Base-by-base conservation (phyloP, 2,329 filamentous ascomycete species). In the Chaetomium sp. region DNA sequence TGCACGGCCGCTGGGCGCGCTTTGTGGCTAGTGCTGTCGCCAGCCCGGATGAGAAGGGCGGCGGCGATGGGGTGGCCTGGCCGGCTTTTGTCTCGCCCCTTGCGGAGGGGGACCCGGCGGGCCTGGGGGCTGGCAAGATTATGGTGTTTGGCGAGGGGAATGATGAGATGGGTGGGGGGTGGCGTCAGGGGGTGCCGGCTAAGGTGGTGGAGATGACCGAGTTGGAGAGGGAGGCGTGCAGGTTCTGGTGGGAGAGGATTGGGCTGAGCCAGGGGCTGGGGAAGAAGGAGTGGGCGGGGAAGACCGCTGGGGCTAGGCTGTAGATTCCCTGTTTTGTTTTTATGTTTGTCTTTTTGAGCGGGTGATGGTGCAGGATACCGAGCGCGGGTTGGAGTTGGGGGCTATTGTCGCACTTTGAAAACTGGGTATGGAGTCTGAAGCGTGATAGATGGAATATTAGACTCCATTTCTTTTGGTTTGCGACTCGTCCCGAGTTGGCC, bases 91-190 rank as follows among this genome's bases (percentile, higher is more conserved):
- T 72, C 35, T 79, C 78, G 47, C 79, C 80, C 0, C 78, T 82
- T 56, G 57, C 57, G 16, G 25, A 25, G 16, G 33, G 23, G 16
- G 31, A n/a, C n/a, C n/a, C n/a, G n/a, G 57, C 31, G 1, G 27
- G 27, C 27, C n/a, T n/a, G n/a, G 72, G 69, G n/a, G 71, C 72
- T 13, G 80, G 78, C 0, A 70, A 68, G 65, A 69, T 85, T 47
- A 75, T 86, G 70, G 78, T 88, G 3, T 89, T 89, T 74, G 87
- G 86, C 2, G 71, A 79, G 47, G 86, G 84, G 2, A 89, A 89
- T 69, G 80, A 87, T 68, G 85, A 89, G 75, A 74, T 76, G 25
- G 67, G 62, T 42, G 59, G 23, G 55, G 70, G 80, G 67, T 58
- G 74, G 73, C 0, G 68, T 61, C 38, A 72, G 72, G 86, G 84